A percentile compares a stretch with the other conserved stretches of the same genome.
Evolutionary conservation across 139 green algal genomes (phyloP).

Genomic region (Micromonas commoda): DNA sequence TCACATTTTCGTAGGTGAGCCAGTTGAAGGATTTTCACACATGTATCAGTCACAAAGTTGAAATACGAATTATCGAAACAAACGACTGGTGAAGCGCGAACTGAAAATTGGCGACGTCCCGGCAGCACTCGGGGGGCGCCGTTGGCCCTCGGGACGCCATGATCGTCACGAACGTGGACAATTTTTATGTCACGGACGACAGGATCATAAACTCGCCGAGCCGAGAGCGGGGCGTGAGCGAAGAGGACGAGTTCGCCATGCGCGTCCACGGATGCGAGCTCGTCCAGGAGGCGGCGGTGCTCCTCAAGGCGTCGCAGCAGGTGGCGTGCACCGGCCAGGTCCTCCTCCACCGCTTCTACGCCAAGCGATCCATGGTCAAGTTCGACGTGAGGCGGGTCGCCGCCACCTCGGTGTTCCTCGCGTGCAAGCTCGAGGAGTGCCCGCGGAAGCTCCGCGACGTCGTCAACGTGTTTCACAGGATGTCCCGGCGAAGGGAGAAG

Average conservation of each 20-base stretch:
- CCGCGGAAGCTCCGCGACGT: constrained; percentile 52
- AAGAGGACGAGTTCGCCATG: constrained; percentile 58
- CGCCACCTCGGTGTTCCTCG: constrained; percentile 63
- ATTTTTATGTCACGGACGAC: constrained; percentile 78
- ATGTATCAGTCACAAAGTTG: too few relatives aligned
- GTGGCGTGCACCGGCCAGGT: constrained; percentile 84
- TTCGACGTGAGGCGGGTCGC: constrained; percentile 75
- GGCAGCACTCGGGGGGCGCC: too few relatives aligned
- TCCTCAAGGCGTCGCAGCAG: constrained; percentile 65
- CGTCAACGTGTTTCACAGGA: constrained; percentile 69
- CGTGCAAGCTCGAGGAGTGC: constrained; percentile 84
- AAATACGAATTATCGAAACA: too few relatives aligned
- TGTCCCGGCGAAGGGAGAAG: constrained; percentile 28
- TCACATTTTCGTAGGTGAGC: too few relatives aligned
- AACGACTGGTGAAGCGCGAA: too few relatives aligned
- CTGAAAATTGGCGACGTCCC: too few relatives aligned
- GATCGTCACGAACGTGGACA: constrained; percentile 62
- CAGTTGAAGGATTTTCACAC: too few relatives aligned
- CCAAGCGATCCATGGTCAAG: constrained; percentile 71
- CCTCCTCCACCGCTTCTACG: constrained; percentile 89
- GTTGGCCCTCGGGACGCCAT: constrained; percentile 34
- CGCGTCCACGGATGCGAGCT: constrained; percentile 72
- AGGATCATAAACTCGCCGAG: constrained; percentile 61
- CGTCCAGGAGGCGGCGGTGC: constrained; percentile 53
- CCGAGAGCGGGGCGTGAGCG: constrained; percentile 61